phyloP scores from a whole-genome alignment of 2,329 filamentous ascomycete genomes.

The Colletotrichum salicis region DNA sequence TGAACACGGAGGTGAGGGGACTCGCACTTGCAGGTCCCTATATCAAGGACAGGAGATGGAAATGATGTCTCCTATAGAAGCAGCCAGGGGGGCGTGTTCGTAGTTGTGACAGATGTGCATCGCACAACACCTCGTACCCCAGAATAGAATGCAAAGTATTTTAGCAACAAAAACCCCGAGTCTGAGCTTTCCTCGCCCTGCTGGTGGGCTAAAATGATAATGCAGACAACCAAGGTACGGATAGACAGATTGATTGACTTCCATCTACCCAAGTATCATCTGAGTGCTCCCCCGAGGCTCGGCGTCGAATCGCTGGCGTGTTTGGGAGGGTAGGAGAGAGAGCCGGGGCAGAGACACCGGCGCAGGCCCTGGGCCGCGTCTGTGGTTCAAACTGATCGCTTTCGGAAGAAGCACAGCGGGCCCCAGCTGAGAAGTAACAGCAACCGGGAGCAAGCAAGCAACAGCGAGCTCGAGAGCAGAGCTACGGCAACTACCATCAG shows the following conservation, averaged over 20 bases:
- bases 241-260: not conserved
- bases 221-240: not conserved
- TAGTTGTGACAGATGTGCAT: conserved; percentile 6
- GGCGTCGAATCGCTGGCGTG: conserved; percentile 21
- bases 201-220: not conserved
- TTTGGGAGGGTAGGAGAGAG: conserved; percentile 22
- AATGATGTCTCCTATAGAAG: not conserved
- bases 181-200: not conserved
- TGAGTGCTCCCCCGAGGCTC: not conserved
- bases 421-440: not conserved
- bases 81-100: conserved; percentile 8
- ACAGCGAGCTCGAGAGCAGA: not conserved
- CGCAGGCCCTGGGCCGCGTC: conserved; percentile 25
- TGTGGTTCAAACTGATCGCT: conserved; percentile 30
- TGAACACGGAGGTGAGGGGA: not conserved
- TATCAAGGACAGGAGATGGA: not conserved
- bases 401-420: conserved; percentile 8
- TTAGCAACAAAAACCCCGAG: conserved; percentile 2
- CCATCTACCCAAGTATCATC: not conserved
- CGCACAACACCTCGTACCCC: conserved; percentile 14
- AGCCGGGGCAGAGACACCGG: conserved; percentile 4
- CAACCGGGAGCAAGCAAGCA: not conserved
- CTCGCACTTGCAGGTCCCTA: not conserved
- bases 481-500: not conserved
- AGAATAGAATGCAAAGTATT: conserved; percentile 29